A percentile compares a stretch with the other conserved stretches of the same genome.
phyloP scores from a whole-genome alignment of 495 filamentous ascomycete species.

The Hypoxylon rickii region DNA sequence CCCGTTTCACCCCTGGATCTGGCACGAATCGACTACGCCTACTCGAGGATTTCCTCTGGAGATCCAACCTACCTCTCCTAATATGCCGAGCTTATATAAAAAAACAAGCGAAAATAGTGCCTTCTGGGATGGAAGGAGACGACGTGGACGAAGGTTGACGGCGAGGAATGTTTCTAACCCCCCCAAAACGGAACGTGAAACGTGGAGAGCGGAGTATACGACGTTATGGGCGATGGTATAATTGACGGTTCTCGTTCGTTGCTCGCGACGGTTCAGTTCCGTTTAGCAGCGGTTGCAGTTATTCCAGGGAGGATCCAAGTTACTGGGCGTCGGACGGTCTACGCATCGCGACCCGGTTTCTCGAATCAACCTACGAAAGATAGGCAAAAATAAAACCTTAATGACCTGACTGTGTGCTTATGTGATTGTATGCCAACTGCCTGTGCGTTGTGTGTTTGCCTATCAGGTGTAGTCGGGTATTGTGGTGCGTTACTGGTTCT shows the following conservation, averaged over 20 bases:
- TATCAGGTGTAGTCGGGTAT: no score
- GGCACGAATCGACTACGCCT: no score
- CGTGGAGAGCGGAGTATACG: slow-evolving; percentile 9
- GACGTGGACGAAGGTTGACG: slow-evolving; percentile 21
- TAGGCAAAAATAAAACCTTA: neutral
- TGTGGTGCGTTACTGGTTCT: no score
- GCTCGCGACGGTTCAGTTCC: slow-evolving; percentile 18
- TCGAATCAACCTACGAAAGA: no score
- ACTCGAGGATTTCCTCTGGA: no score
- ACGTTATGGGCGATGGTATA: slow-evolving; percentile 21
- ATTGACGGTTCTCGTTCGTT: slow-evolving; percentile 21
- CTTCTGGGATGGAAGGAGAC: slow-evolving; percentile 12
- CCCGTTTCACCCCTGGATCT: no score
- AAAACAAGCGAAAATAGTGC: slow-evolving; percentile 12
- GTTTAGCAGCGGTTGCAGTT: slow-evolving; percentile 13
- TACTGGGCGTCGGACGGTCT: no score
- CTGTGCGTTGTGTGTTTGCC: neutral
- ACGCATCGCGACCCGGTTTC: no score
- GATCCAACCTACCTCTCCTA: slow-evolving; percentile 1
- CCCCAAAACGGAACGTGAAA: slow-evolving; percentile 1
- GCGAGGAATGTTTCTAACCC: neutral
- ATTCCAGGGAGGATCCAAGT: no score
- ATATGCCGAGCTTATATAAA: slow-evolving; percentile 24
- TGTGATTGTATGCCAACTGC: neutral
- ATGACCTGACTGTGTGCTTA: neutral